A percentile compares a stretch with the other conserved stretches of the same genome.
phyloP scores from a whole-genome alignment of 352 stramenopile genomes.

The Phytophthora citrophthora region DNA sequence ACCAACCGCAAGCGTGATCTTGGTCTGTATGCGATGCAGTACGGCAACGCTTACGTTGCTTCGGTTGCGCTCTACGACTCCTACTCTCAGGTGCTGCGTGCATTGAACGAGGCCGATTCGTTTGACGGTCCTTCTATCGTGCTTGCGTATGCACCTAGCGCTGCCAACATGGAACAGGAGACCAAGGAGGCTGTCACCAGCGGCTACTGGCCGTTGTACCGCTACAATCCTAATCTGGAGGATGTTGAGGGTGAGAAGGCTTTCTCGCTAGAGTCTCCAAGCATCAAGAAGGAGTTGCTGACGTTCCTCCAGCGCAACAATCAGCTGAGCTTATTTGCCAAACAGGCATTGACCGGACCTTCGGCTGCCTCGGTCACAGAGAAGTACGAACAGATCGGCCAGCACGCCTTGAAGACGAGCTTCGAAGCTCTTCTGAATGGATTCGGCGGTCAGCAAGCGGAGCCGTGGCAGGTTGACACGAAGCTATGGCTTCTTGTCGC shows the following conservation, averaged over 20 bases:
- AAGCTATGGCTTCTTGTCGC: constrained; percentile 82
- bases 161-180: constrained; percentile 89
- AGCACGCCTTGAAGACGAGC: constrained; percentile 85
- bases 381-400: constrained; percentile 80
- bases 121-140: constrained; percentile 92
- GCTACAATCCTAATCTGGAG: constrained; percentile 88
- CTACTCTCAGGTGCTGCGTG: constrained; percentile 86
- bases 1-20: constrained; percentile 91
- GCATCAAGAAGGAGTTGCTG: constrained; percentile 91
- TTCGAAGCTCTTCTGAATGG: constrained; percentile 79
- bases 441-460: constrained; percentile 50
- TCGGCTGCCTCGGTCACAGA: constrained; percentile 52
- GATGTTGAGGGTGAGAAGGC: constrained; percentile 85
- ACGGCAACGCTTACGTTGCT: constrained; percentile 93
- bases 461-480: constrained; percentile 72
- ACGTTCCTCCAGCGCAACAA: constrained; percentile 91
- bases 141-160: constrained; percentile 87
- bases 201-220: constrained; percentile 93
- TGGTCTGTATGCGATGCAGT: constrained; percentile 93
- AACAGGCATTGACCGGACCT: constrained; percentile 62
- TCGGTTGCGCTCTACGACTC: constrained; percentile 91
- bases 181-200: constrained; percentile 86
- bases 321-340: constrained; percentile 90
- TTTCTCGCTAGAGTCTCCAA: constrained; percentile 91
- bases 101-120: constrained; percentile 91